Evolutionary conservation across 129 eudicot species (phyloP), one percentile per base, ranked within the genome.

Genomic region (Arctium minus): DNA sequence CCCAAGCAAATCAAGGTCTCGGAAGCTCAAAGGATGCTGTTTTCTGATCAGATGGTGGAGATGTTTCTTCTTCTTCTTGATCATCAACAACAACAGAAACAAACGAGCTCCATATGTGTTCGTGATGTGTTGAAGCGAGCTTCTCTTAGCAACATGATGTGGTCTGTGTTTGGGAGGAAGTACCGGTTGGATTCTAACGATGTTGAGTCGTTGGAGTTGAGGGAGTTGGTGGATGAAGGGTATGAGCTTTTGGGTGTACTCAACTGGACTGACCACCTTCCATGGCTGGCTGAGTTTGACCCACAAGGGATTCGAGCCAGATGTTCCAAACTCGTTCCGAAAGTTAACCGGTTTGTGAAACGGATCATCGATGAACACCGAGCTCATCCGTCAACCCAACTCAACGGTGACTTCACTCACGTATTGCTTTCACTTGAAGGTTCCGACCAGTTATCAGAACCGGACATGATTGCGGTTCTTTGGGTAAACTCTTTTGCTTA

Each of bases 401-500:
- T 62, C 46, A 84, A 70, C 40, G 79, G 84, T 9, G 97, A 89
- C 75, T 96, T 96, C 80, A 94, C 93, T 6, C 91, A 90, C 79
- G 98, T 96, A 56, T 83, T 96, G 89, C 79, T 93, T 37, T 93
- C 98, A 5, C 96, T 96, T 9, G 79, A 88, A 48, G 94, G 90
- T 4, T 5, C 90, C 6, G 94, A 91, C 64, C 81, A 88, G n/a
- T 78, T 96, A 46, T 93, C 98, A 0, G 97, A 96, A 56, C 76
- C 97, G 1, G 99, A 96, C 74, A 92, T 96, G 92, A 90, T 96
- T 74, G 97, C 99, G 1, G 96, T 96, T 8, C 94, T 96, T 13
- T 96, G 99, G 99, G 98, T 96, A 15, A 8, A n/a, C 33, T 30
- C 27, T 40, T 39, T 73, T 40, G 37, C 37, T 60, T 60, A 60